Percentiles rank a stretch among this genome's conserved stretches.
Evolutionary conservation across 225 moss, liverwort and hornwort species (phyloP).

Genomic region (Physcomitrium patens): DNA sequence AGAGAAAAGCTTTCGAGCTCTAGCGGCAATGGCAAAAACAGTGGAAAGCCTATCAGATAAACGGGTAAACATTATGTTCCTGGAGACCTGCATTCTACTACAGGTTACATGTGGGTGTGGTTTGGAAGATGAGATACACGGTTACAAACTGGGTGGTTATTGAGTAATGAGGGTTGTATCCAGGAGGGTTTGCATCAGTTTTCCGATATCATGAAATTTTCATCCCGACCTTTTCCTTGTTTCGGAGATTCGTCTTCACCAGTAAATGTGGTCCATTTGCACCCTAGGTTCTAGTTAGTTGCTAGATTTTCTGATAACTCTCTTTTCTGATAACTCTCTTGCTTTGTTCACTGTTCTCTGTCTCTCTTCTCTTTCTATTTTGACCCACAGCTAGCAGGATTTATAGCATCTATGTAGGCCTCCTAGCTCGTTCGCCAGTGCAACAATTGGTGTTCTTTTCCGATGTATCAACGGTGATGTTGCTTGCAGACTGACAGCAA

Average conservation of each 20-base stretch:
- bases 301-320: background rate
- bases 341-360: background rate
- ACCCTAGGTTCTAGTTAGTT: background rate
- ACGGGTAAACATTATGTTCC: constrained; percentile 35
- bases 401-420: background rate
- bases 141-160: constrained; percentile 12
- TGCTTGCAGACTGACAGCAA: constrained; percentile 43
- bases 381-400: constrained; percentile 1
- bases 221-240: background rate
- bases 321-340: constrained; percentile 12
- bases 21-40: constrained; percentile 42
- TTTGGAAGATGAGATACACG: constrained; percentile 9
- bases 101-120: constrained; percentile 19
- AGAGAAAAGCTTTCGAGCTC: constrained; percentile 51
- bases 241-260: background rate
- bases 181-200: background rate
- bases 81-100: constrained; percentile 10
- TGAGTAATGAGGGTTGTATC: background rate
- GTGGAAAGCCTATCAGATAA: constrained; percentile 47
- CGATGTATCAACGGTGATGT: constrained; percentile 27
- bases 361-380: background rate
- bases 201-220: background rate
- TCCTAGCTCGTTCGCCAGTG: background rate
- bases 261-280: background rate
- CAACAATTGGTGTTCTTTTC: background rate